Conservation (phyloP, 2,329 filamentous ascomycete genomes). For the Cladosporium sphaerospermum region DNA sequence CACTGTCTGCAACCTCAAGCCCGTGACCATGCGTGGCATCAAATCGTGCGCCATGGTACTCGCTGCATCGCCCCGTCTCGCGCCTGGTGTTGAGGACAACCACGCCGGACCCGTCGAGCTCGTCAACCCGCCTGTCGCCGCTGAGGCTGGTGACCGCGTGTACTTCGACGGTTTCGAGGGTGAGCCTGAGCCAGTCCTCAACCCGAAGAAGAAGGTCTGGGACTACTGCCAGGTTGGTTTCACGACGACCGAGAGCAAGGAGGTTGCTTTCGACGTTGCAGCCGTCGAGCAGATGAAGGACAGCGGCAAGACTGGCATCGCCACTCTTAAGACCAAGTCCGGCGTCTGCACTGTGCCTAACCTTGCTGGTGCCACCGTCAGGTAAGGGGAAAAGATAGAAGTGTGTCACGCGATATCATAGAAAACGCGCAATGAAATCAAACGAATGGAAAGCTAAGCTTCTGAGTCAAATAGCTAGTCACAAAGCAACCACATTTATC, state of each 20-base stretch:
- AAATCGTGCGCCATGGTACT: slow-evolving; percentile 85
- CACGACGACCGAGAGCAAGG: slow-evolving; percentile 72
- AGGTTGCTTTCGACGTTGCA: slow-evolving; percentile 79
- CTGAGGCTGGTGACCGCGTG: slow-evolving; percentile 78
- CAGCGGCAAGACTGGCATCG: slow-evolving; percentile 48
- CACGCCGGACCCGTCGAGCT: slow-evolving; percentile 90
- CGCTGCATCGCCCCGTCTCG: slow-evolving; percentile 77
- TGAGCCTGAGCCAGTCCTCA: slow-evolving; percentile 85
- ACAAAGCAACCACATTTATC: not conserved
- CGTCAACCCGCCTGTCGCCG: slow-evolving; percentile 70
- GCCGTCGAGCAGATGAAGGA: slow-evolving; percentile 70
- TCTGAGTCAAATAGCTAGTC: not conserved
- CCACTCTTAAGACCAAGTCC: slow-evolving; percentile 68
- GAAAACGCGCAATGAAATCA: slow-evolving; percentile 4
- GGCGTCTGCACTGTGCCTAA: slow-evolving; percentile 78
- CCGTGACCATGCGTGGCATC: slow-evolving; percentile 95
- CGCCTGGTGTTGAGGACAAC: slow-evolving; percentile 75
- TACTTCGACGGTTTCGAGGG: slow-evolving; percentile 93
- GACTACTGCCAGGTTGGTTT: slow-evolving; percentile 95
- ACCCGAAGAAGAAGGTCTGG: slow-evolving; percentile 99
- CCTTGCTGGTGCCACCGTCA: slow-evolving; percentile 72
- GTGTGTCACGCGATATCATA: slow-evolving; percentile 3
- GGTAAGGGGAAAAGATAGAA: slow-evolving; percentile 46
- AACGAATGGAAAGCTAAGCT: not conserved
- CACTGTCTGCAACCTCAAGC: slow-evolving; percentile 95